A percentile compares a stretch with the other conserved stretches of the same genome.
Conservation (phyloP, 257 asterid species). For the Agastache rugosa region DNA sequence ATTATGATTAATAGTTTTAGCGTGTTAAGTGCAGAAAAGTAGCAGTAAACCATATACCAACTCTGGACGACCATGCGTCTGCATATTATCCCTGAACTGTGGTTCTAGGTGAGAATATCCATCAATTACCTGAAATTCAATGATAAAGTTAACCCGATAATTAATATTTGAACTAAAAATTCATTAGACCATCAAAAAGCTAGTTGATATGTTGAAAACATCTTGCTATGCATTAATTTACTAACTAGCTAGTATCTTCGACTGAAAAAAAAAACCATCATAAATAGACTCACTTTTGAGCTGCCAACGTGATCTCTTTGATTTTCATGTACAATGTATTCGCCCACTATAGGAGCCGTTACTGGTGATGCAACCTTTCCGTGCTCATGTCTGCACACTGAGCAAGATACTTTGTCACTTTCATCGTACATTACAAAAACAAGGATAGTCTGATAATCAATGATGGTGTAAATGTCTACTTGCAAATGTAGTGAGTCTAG, state of each 20-base stretch:
- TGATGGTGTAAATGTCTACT: background rate
- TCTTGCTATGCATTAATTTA: background rate
- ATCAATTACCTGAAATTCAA: slow-evolving; percentile 38
- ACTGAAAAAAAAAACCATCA: background rate
- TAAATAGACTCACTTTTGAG: slow-evolving; percentile 44
- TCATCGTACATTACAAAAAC: background rate
- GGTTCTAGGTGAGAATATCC: slow-evolving; percentile 37
- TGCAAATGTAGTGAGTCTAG: background rate
- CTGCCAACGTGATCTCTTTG: slow-evolving; percentile 41
- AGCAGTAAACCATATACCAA: slow-evolving; percentile 38
- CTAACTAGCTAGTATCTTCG: background rate
- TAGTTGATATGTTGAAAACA: background rate
- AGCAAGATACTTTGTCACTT: slow-evolving; percentile 19
- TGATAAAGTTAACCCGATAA: background rate
- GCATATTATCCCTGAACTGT: slow-evolving; percentile 21
- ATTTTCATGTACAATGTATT: slow-evolving; percentile 40
- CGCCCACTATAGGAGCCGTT: slow-evolving; percentile 33
- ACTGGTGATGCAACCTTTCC: slow-evolving; percentile 38
- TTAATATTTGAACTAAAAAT: background rate
- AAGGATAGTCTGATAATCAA: background rate
- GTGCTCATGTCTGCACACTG: slow-evolving; percentile 47
- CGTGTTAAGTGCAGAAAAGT: background rate
- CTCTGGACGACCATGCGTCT: slow-evolving; percentile 23
- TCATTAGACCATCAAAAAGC: background rate
- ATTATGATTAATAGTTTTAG: background rate